phyloP scores from a whole-genome alignment of 2,329 filamentous ascomycete genomes.

The Botrytis sinoallii region DNA sequence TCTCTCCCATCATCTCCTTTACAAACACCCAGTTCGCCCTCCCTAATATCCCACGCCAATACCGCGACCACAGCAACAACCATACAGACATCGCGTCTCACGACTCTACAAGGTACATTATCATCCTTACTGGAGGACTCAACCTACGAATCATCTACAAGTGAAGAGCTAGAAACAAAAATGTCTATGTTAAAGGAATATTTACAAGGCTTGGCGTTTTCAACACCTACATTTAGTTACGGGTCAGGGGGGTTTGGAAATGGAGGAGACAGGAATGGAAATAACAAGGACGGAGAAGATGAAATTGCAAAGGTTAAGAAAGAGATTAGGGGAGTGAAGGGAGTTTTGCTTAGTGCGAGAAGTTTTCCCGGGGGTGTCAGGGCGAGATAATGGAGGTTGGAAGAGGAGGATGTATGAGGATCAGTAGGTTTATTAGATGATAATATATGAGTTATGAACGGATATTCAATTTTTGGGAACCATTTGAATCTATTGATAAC shows the following conservation, averaged over 20 bases:
- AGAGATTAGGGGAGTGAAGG: constrained; percentile 76
- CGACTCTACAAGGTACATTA: constrained; percentile 48
- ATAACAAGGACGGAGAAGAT: constrained; percentile 56
- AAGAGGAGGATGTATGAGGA: constrained; percentile 4
- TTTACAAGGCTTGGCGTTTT: constrained; percentile 58
- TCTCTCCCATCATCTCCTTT: constrained; percentile 43
- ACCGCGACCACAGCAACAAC: constrained; percentile 29
- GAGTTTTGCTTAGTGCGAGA: constrained; percentile 69
- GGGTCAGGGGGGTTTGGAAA: constrained; percentile 32
- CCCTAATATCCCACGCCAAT: constrained; percentile 30
- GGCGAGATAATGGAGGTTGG: constrained; percentile 9
- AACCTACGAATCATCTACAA: constrained; percentile 27
- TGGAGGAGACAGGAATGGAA: constrained; percentile 33
- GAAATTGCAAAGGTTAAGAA: constrained; percentile 70
- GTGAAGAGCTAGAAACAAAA: constrained; percentile 28
- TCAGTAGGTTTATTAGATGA: constrained; percentile 21
- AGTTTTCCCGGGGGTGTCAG: constrained; percentile 56
- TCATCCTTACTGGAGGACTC: constrained; percentile 49
- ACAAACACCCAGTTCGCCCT: constrained; percentile 27
- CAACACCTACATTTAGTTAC: constrained; percentile 37
- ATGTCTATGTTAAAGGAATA: constrained; percentile 59
- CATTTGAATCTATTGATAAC: neutral
- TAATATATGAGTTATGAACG: constrained; percentile 9
- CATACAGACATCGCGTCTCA: constrained; percentile 42
- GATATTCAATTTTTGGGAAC: neutral